A percentile compares a stretch with the other conserved stretches of the same genome.
phyloP scores from a whole-genome alignment of 2,329 filamentous ascomycete genomes.

The Claviceps lovelessii region DNA sequence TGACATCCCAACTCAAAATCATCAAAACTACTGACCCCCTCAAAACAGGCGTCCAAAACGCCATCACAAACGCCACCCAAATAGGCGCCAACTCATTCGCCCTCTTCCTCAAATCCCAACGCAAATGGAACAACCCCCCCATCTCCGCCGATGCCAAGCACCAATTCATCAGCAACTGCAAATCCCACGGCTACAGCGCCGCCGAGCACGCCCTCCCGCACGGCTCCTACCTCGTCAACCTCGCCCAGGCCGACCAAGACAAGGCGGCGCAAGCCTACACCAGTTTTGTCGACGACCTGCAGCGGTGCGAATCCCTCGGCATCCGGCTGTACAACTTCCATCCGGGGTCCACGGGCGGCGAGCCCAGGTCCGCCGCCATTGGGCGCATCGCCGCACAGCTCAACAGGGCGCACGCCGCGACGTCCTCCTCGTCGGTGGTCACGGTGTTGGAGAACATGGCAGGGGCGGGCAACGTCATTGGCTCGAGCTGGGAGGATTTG shows the following conservation, averaged over 20 bases:
- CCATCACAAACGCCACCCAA: slow-evolving; percentile 60
- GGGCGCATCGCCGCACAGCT: slow-evolving; percentile 66
- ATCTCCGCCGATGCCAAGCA: slow-evolving; percentile 53
- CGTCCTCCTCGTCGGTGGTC: slow-evolving; percentile 46
- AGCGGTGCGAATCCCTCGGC: slow-evolving; percentile 70
- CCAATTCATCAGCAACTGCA: slow-evolving; percentile 55
- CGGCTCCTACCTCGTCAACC: slow-evolving; percentile 90
- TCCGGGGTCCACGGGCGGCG: slow-evolving; percentile 66
- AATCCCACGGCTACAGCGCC: slow-evolving; percentile 56
- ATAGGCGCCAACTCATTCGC: slow-evolving; percentile 91
- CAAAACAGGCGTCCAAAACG: slow-evolving; percentile 66
- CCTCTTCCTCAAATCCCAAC: slow-evolving; percentile 88
- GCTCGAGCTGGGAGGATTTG: slow-evolving; percentile 73
- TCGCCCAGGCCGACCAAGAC: slow-evolving; percentile 66
- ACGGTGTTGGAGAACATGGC: slow-evolving; percentile 95
- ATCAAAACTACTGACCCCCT: not conserved
- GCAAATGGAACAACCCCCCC: slow-evolving; percentile 81
- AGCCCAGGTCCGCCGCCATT: slow-evolving; percentile 54
- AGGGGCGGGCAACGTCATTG: slow-evolving; percentile 73
- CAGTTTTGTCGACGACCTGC: slow-evolving; percentile 75
- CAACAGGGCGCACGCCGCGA: slow-evolving; percentile 68
- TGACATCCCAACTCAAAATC: no score
- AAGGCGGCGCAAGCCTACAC: slow-evolving; percentile 78
- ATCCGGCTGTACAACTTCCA: slow-evolving; percentile 97
- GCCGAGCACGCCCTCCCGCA: slow-evolving; percentile 70